These are phyloP conservation scores for Septoria linicola DNA, from an alignment of 2,329 filamentous ascomycete species.

Conservation along the genomic window DNA sequence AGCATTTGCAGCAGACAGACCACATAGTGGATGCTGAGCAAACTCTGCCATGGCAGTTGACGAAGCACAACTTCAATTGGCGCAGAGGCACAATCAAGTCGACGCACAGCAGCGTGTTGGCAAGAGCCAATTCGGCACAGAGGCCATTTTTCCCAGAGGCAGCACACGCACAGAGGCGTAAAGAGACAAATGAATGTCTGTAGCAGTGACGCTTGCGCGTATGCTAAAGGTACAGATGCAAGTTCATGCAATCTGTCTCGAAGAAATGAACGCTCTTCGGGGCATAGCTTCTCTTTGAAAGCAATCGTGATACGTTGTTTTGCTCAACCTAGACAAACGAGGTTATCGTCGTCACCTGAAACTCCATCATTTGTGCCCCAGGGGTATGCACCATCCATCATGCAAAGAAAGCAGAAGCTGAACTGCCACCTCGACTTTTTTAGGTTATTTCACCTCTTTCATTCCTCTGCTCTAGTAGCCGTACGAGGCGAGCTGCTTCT, in stretches of 20 bases:
- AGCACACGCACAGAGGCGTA: conserved; percentile 14
- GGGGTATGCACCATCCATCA: conserved; percentile 11
- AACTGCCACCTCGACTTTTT: not conserved
- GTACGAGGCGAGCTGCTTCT: conserved; percentile 81
- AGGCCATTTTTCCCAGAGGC: conserved; percentile 6
- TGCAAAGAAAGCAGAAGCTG: conserved; percentile 15
- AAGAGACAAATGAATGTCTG: conserved; percentile 4
- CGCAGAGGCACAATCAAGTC: too few relatives aligned
- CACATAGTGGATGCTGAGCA: too few relatives aligned
- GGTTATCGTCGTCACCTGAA: conserved; percentile 2
- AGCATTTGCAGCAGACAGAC: too few relatives aligned
- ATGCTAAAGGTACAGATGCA: conserved; percentile 12
- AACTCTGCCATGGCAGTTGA: too few relatives aligned
- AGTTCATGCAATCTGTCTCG: conserved; percentile 5
- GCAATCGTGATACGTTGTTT: conserved; percentile 16
- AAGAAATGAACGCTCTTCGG: conserved; percentile 17
- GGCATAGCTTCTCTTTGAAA: conserved; percentile 15
- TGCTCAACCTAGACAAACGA: conserved; percentile 6
- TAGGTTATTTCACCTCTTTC: conserved; percentile 11
- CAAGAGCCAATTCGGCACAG: not conserved
- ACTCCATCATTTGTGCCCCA: conserved; percentile 1
- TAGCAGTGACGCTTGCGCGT: conserved; percentile 12
- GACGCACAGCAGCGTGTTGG: not conserved
- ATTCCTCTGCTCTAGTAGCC: conserved; percentile 69
- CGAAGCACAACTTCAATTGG: too few relatives aligned